Conservation (phyloP, 2,329 filamentous ascomycete genomes). For the Fusarium ramigenum region DNA sequence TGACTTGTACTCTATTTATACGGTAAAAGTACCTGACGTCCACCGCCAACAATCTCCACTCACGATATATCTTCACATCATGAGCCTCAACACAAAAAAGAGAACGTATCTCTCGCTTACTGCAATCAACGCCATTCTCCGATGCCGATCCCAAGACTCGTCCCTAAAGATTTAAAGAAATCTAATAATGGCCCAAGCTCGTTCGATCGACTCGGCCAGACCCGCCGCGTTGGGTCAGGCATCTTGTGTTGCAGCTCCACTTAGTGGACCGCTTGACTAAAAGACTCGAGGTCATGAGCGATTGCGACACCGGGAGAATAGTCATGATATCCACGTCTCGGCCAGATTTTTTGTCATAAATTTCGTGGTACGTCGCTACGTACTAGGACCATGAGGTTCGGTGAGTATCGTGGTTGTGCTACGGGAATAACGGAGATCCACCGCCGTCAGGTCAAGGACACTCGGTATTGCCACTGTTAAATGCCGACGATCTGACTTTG, state of each 20-base stretch:
- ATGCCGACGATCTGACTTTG: not conserved
- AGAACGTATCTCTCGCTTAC: not conserved
- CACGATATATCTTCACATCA: not conserved
- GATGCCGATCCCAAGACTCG: conserved; percentile 6
- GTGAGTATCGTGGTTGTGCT: not conserved
- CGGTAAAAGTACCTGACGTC: not conserved
- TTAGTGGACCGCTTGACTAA: not conserved
- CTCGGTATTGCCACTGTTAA: not conserved
- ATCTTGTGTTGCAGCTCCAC: conserved; percentile 7
- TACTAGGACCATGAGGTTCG: not conserved
- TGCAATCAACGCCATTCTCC: not conserved
- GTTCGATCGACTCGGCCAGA: conserved; percentile 24
- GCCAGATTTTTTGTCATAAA: not conserved
- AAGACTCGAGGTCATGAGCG: conserved; percentile 7
- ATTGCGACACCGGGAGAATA: not conserved
- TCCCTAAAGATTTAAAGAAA: not conserved
- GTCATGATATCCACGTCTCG: conserved; percentile 23
- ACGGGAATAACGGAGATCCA: not conserved
- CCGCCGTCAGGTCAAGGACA: not conserved
- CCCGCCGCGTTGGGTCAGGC: conserved; percentile 6
- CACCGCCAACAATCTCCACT: not conserved
- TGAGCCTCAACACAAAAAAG: not conserved
- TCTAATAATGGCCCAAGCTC: conserved; percentile 28
- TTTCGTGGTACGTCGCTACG: not conserved
- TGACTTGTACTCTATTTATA: not conserved